Evolutionary conservation across 2,329 filamentous ascomycete species (phyloP), one percentile per base, ranked within the genome.

Genomic region (Microdochium paspali): DNA sequence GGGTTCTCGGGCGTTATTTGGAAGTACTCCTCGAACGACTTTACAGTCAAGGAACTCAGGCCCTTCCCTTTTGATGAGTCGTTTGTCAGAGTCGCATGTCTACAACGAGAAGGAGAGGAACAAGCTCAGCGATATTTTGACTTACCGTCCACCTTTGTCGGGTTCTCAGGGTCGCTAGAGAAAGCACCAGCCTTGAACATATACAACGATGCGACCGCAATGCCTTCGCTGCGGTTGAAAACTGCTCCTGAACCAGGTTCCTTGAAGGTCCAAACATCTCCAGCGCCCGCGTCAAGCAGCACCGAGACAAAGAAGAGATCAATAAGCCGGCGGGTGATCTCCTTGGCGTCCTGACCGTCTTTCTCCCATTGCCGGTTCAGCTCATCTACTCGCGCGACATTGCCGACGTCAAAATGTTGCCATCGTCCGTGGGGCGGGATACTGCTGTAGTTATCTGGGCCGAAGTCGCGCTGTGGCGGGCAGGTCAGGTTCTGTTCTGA

Each of bases 221-320:
- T 76, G 7, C 90, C 90, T 65, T 96, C 93, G 51, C 90, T 95
- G 45, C 93, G 82, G 46, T 81, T 76, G 66, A 91, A 97, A 35
- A 85, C 66, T 52, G 83, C 35, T 7, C 18, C 35, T 6, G 45
- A 87, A 91, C 53, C 93, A 0, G 68, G 64, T 54, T 77, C 74
- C 1, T 56, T 60, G 47, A 66, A 77, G 0, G 53, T 58, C 74
- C 74, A 77, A 10, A 59, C 50, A 54, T 77, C 71, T 1, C 74
- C 74, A 0, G 74, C 74, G 0, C 74, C 74, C 0, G 74, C 77
- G 53, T 81, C 77, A 0, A 80, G 63, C 15, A 81, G 65, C 1
- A 81, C 77, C 0, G 77, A 79, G 2, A 80, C 74, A 44, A 82
- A 72, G 61, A 83, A 83, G 7, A 84, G 62, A 54, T 84, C 80